Evolutionary conservation across 331 rosid genomes (phyloP).

Genomic region (Erythrophleum ivorense): DNA sequence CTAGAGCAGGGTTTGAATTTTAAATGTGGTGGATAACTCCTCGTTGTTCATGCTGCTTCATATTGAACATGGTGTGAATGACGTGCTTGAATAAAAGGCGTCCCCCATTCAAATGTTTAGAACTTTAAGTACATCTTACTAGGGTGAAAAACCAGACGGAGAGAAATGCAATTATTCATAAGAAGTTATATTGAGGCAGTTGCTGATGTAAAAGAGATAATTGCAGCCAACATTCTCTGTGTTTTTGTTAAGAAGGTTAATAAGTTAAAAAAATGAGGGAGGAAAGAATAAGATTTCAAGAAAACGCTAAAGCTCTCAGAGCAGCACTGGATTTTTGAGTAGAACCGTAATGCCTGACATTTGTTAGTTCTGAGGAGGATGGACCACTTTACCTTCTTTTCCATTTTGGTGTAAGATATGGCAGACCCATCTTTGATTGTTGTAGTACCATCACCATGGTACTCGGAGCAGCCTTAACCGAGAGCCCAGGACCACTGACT

Average conservation of each 20-base stretch:
- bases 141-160: background rate
- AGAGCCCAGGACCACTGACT: constrained; percentile 46
- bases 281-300: background rate
- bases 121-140: background rate
- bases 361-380: constrained; percentile 16
- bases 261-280: background rate
- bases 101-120: background rate
- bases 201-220: background rate
- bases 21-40: background rate
- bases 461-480: constrained; percentile 39
- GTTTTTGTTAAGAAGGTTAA: background rate
- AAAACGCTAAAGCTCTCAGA: background rate
- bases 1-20: no score
- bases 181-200: background rate
- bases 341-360: constrained; percentile 20
- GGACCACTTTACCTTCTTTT: constrained; percentile 50
- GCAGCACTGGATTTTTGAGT: constrained; percentile 18
- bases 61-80: no score
- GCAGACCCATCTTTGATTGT: constrained; percentile 39
- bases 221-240: background rate
- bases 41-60: background rate
- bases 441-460: constrained; percentile 40
- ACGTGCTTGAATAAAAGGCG: no score
- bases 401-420: constrained; percentile 42
- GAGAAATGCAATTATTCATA: constrained; percentile 6